Evolutionary conservation across 345 rosid species (phyloP), one percentile per base, ranked within the genome.

Genomic region (Jatropha curcas): DNA sequence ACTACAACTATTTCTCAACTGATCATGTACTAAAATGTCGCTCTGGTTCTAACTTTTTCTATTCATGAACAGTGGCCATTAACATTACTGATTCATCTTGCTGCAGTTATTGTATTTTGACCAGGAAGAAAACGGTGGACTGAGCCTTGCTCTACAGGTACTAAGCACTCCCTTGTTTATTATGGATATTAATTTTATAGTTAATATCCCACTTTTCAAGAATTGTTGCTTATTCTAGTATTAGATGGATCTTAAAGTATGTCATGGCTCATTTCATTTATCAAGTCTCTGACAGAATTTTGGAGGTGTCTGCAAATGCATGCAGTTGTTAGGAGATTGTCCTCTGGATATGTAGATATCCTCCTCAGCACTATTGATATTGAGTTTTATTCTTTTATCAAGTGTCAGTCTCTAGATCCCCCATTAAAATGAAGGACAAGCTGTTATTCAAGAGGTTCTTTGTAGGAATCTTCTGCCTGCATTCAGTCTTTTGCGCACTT

Each of bases 101-200:
- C 34, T 86, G 85, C 96, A 96, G 99, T 83, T 96, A 70, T 83
- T 96, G 78, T 89, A 90, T 77, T 96, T 96, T 81, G 98, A 96
- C 73, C 89, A 65, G 72, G 99, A 88, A 73, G 92, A 86, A 60
- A 86, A 71, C 63, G 85, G 90, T 73, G 98, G 99, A 74, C 74
- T 96, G 73, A 91, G 90, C 94, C 93, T 96, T 81, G 88, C 96
- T 43, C 77, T 96, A 70, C 98, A 91, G 98, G 99, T 96, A 85
- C 34, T 35, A 59, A 56, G n/a, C 39, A 48, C 33, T 58, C 20
- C 24, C 34, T 24, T 17, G 30, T 43, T 56, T 16, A 31, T 43
- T 53, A 34, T 57, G 1, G 1, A 8, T 63, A n/a, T 39, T 24
- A 10, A 4, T 30, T 56, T 24, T 70, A 5, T n/a, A 34, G 25